Conservation (phyloP, 1,284 basidiomycete genomes). For the Golubevia sp. region DNA sequence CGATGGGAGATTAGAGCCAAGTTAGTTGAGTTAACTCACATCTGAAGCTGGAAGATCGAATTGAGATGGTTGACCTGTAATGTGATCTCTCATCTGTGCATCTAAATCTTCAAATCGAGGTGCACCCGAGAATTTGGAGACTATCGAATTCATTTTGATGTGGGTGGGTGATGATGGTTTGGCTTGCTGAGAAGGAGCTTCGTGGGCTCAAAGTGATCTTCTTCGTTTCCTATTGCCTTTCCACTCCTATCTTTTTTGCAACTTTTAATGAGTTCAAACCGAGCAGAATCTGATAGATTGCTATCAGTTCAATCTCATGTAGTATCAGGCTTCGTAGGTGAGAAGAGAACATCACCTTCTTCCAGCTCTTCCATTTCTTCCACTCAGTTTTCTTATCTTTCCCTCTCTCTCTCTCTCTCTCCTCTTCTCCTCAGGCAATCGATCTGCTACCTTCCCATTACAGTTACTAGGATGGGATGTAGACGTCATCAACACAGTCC, state of each 20-base stretch:
- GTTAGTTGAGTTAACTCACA: conserved; percentile 9
- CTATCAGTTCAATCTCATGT: conserved; percentile 97
- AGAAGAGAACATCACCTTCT: conserved; percentile 34
- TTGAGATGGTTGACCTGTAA: conserved; percentile 25
- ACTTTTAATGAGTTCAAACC: too few species aligned
- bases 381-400: background rate
- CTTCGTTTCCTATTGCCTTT: too few species aligned
- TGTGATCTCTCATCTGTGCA: conserved; percentile 8
- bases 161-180: background rate
- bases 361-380: background rate
- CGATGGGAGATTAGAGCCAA: background rate
- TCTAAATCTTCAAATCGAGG: conserved; percentile 7
- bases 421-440: conserved; percentile 66
- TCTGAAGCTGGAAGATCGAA: conserved; percentile 42
- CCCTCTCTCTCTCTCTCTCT: background rate
- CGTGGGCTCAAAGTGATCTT: too few species aligned
- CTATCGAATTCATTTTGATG: conserved; percentile 36
- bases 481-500: conserved; percentile 92
- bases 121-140: conserved; percentile 25
- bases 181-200: too few species aligned
- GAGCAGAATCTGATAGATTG: too few species aligned
- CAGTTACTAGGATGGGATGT: conserved; percentile 95
- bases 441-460: conserved; percentile 88
- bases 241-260: too few species aligned
- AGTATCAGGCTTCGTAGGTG: conserved; percentile 91